phyloP scores from a whole-genome alignment of 1,284 basidiomycete genomes.

The Ustilago trichophora region DNA sequence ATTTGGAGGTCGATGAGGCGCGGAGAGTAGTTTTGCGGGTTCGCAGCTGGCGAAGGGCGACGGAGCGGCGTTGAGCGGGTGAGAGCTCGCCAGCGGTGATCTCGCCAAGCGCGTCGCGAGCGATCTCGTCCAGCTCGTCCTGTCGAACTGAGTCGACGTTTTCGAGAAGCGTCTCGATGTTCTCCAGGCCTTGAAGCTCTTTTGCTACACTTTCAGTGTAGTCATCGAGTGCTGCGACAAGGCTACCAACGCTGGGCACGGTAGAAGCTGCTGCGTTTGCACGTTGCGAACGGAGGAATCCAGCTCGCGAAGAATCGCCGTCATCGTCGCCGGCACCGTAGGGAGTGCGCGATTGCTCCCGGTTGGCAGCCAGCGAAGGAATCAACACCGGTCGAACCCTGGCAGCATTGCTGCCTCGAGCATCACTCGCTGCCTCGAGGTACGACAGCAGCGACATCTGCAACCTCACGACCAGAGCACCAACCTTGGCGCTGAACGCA shows the following conservation, averaged over 20 bases:
- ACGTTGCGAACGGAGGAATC: constrained; percentile 35
- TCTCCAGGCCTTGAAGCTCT: constrained; percentile 75
- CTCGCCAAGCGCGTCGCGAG: constrained; percentile 42
- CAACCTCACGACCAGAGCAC: constrained; percentile 40
- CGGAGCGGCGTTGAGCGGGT: constrained; percentile 53
- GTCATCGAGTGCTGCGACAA: constrained; percentile 74
- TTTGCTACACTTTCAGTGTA: constrained; percentile 73
- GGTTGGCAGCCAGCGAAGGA: constrained; percentile 43
- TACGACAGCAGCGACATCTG: constrained; percentile 54
- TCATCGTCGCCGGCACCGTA: constrained; percentile 19
- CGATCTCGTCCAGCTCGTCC: constrained; percentile 75
- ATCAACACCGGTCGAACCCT: constrained; percentile 44
- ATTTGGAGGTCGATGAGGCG: constrained; percentile 70
- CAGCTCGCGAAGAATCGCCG: constrained; percentile 27
- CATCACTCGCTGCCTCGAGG: constrained; percentile 55
- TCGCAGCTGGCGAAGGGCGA: constrained; percentile 74
- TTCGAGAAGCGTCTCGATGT: constrained; percentile 76
- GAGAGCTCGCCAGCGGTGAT: constrained; percentile 30
- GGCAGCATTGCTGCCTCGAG: constrained; percentile 22
- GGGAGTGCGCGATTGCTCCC: constrained; percentile 37
- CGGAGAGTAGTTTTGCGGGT: constrained; percentile 70
- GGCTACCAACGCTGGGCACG: constrained; percentile 80
- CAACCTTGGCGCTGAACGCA: constrained; percentile 49
- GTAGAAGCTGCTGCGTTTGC: constrained; percentile 31
- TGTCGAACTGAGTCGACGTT: constrained; percentile 76